Percentiles rank a stretch among this genome's conserved stretches.
Conservation (phyloP, 345 rosid species). For the Syzygium aqueum region DNA sequence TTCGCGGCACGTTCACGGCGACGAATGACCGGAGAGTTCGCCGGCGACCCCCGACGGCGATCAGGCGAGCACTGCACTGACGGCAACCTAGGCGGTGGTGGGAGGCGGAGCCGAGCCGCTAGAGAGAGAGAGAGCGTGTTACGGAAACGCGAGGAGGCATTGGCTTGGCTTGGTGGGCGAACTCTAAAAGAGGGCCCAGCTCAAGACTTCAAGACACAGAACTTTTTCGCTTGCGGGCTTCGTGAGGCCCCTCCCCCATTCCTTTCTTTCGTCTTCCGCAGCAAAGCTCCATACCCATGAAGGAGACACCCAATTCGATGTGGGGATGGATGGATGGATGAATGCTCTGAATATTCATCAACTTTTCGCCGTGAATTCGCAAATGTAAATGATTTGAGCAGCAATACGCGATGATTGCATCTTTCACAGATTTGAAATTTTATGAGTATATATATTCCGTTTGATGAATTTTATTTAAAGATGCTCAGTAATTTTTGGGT, state of each 20-base stretch:
- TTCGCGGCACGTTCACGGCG: neutral
- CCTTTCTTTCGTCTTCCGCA: no score
- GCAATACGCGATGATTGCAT: neutral
- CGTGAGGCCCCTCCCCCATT: neutral
- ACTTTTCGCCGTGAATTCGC: rapidly evolving
- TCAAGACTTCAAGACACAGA: neutral
- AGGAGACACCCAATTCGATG: no score
- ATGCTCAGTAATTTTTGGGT: rapidly evolving
- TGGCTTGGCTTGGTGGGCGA: neutral
- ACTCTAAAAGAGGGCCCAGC: neutral
- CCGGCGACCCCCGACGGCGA: neutral
- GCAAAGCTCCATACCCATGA: no score
- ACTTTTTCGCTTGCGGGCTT: neutral
- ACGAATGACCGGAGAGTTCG: neutral
- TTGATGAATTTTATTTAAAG: no score
- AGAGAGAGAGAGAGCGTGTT: neutral
- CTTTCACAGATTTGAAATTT: neutral
- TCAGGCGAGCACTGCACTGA: neutral
- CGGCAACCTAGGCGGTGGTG: neutral
- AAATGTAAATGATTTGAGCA: rapidly evolving
- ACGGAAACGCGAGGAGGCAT: neutral
- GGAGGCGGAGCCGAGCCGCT: neutral
- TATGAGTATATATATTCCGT: no score
- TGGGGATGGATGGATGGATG: neutral
- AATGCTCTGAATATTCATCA: neutral